Conservation (phyloP, 345 rosid species). For the Firmiana major region DNA sequence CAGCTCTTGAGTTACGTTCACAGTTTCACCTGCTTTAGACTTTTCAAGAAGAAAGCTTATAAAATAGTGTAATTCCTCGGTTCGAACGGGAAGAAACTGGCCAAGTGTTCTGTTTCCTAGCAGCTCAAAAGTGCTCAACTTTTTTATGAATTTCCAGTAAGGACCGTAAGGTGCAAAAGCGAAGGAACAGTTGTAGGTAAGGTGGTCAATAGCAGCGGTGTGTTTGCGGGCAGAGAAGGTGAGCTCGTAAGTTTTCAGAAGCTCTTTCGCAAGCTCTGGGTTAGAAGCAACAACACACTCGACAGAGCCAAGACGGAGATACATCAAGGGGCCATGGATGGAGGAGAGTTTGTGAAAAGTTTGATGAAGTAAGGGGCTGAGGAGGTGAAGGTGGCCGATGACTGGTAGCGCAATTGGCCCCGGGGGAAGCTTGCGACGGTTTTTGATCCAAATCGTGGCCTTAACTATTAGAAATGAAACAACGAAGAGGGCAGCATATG, state of each 20-base stretch:
- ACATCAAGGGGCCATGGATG: background rate
- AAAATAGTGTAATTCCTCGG: conserved; percentile 21
- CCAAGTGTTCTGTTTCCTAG: conserved; percentile 31
- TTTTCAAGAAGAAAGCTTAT: conserved; percentile 14
- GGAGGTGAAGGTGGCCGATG: background rate
- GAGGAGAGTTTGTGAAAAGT: background rate
- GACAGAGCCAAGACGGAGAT: background rate
- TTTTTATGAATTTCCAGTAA: conserved; percentile 31
- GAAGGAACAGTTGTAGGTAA: background rate
- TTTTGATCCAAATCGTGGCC: background rate
- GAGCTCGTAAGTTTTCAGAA: background rate
- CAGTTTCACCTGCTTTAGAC: conserved; percentile 14
- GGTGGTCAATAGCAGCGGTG: background rate
- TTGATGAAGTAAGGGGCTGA: background rate
- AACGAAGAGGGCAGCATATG: background rate
- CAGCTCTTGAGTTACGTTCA: conserved; percentile 41
- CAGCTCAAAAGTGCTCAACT: conserved; percentile 40
- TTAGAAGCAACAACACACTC: background rate
- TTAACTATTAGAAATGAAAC: background rate
- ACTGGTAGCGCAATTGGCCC: background rate
- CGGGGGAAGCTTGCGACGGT: background rate
- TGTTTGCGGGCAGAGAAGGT: background rate
- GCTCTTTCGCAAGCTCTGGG: background rate
- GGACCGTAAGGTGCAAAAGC: background rate
- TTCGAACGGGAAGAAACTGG: conserved; percentile 36